These are phyloP conservation scores for Vitis rupestris DNA, from an alignment of 164 flowering plant species.

Conservation along the genomic window DNA sequence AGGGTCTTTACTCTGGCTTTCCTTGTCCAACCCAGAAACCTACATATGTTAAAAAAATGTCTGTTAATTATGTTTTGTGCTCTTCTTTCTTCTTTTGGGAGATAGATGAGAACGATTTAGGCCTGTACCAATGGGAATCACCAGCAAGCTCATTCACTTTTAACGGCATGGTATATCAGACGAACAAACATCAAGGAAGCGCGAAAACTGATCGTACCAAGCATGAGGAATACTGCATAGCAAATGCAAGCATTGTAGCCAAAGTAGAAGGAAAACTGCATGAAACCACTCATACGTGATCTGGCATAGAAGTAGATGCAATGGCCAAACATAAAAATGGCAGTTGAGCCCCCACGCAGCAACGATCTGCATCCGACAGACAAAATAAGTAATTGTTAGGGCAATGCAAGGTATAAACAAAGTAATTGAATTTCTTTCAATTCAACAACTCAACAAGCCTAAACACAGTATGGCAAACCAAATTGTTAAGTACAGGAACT, in stretches of 20 bases:
- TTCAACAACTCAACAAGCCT: too few species aligned
- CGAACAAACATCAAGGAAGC: conserved; percentile 64
- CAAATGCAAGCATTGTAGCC: conserved; percentile 76
- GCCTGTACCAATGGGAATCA: too few species aligned
- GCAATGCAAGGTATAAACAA: too few species aligned
- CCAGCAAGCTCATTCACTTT: conserved; percentile 47
- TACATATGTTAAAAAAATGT: too few species aligned
- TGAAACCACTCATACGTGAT: conserved; percentile 66
- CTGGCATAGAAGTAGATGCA: conserved; percentile 53
- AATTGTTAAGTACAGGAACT: background rate
- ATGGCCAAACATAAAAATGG: conserved; percentile 73
- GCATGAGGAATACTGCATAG: conserved; percentile 78
- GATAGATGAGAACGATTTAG: too few species aligned
- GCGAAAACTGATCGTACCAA: conserved; percentile 61
- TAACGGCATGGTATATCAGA: conserved; percentile 50
- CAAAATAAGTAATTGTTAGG: background rate
- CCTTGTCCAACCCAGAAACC: too few species aligned
- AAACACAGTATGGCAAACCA: too few species aligned
- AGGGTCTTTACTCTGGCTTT: too few species aligned
- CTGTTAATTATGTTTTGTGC: too few species aligned
- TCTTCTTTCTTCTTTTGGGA: too few species aligned
- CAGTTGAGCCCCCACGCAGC: conserved; percentile 65
- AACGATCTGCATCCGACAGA: conserved; percentile 57
- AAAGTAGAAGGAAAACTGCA: conserved; percentile 68
- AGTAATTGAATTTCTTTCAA: too few species aligned